Conservation (phyloP, 345 rosid species). For the Erysimum cheiranthoides region DNA sequence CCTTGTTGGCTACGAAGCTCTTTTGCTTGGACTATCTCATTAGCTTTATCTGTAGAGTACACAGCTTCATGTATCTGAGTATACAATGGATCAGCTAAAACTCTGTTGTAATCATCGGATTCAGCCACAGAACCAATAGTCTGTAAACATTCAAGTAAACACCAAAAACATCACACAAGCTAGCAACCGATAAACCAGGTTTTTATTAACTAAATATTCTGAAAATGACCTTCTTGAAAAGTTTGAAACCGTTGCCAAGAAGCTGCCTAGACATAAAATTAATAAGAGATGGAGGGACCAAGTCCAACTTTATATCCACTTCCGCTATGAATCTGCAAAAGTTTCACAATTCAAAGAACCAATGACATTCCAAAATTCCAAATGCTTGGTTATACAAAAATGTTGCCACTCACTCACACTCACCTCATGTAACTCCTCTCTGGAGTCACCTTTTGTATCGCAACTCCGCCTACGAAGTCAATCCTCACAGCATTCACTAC, state of each 20-base stretch:
- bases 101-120: slow-evolving; percentile 57
- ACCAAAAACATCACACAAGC: slow-evolving; percentile 15
- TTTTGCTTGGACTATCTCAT: slow-evolving; percentile 42
- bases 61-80: slow-evolving; percentile 60
- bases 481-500: slow-evolving; percentile 73
- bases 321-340: slow-evolving; percentile 72
- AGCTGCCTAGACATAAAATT: slow-evolving; percentile 93
- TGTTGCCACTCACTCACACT: slow-evolving; percentile 36
- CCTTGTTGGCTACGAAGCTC: slow-evolving; percentile 35
- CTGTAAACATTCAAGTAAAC: slow-evolving; percentile 48
- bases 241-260: slow-evolving; percentile 82
- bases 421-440: slow-evolving; percentile 87
- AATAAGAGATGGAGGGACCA: slow-evolving; percentile 82
- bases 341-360: background rate
- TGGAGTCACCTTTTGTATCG: slow-evolving; percentile 76
- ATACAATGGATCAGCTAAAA: slow-evolving; percentile 71
- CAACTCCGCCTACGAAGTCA: slow-evolving; percentile 76
- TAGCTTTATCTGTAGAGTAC: slow-evolving; percentile 42
- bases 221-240: slow-evolving; percentile 76
- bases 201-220: slow-evolving; percentile 3
- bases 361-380: background rate
- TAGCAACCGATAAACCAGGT: background rate
- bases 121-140: slow-evolving; percentile 63
- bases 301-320: slow-evolving; percentile 85
- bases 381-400: background rate